Conservation (phyloP, 2,329 filamentous ascomycete genomes). For the Colletotrichum tanaceti region DNA sequence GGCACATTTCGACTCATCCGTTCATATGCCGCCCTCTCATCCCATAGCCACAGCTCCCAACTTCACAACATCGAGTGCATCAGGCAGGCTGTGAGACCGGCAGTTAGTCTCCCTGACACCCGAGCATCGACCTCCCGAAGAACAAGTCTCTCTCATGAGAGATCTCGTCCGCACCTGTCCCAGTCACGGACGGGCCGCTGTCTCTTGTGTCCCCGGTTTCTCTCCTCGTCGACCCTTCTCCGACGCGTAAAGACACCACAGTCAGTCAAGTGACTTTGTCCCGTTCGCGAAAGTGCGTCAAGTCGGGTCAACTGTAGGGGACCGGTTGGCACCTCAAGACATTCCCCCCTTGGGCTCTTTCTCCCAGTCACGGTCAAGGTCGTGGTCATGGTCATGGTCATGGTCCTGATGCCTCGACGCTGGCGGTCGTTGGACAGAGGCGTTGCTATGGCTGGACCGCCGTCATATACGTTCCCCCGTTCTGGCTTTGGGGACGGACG, state of each 20-base stretch:
- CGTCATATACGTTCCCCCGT: slow-evolving; percentile 8
- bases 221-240: slow-evolving; percentile 13
- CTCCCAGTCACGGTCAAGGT: neutral
- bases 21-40: slow-evolving; percentile 7
- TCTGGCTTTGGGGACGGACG: neutral
- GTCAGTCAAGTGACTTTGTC: slow-evolving; percentile 36
- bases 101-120: slow-evolving; percentile 1
- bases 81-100: neutral
- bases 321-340: slow-evolving; percentile 5
- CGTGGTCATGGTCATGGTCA: too few species aligned
- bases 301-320: slow-evolving; percentile 21
- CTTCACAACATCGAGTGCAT: neutral
- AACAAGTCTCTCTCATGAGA: slow-evolving; percentile 15
- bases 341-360: neutral
- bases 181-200: slow-evolving; percentile 31
- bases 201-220: slow-evolving; percentile 18
- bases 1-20: slow-evolving; percentile 20
- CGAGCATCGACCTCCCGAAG: neutral
- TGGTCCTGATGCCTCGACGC: neutral
- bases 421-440: slow-evolving; percentile 13
- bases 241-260: slow-evolving; percentile 24
- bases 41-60: neutral
- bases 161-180: slow-evolving; percentile 3
- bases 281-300: neutral
- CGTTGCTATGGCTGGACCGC: slow-evolving; percentile 24